A percentile compares a stretch with the other conserved stretches of the same genome.
Evolutionary conservation across 129 eudicot genomes (phyloP).

Genomic region (Centaurea solstitialis): DNA sequence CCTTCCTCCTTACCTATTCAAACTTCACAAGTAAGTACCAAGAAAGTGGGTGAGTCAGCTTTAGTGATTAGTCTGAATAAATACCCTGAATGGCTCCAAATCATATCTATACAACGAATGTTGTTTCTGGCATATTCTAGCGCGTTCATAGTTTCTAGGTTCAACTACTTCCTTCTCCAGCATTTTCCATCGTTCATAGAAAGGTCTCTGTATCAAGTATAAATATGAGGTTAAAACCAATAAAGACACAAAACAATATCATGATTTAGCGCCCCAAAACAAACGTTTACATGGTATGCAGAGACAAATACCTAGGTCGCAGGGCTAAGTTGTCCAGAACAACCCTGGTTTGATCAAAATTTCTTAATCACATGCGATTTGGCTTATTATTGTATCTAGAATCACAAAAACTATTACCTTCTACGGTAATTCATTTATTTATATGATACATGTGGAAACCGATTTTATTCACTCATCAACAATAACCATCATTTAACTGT

Average conservation of each 20-base stretch:
- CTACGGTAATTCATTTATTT: background rate
- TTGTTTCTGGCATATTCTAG: conserved; percentile 46
- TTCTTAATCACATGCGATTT: background rate
- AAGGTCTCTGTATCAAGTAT: conserved; percentile 67
- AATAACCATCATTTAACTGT: background rate
- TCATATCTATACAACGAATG: conserved; percentile 89
- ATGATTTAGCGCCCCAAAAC: background rate
- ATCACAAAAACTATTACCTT: background rate
- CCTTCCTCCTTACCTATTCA: conserved; percentile 92
- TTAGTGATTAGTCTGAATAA: conserved; percentile 12
- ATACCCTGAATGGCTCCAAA: conserved; percentile 95
- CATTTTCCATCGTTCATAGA: conserved; percentile 96
- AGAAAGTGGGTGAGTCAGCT: background rate
- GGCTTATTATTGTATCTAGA: background rate
- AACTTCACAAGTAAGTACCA: conserved; percentile 23
- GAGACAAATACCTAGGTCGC: background rate
- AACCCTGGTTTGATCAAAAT: background rate
- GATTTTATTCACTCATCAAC: background rate
- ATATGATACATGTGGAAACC: background rate
- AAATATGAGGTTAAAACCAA: conserved; percentile 7
- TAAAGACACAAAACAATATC: background rate
- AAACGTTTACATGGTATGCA: background rate
- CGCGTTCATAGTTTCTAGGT: conserved; percentile 84
- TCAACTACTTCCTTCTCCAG: conserved; percentile 96
- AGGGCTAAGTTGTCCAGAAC: background rate